These are phyloP conservation scores for Candida khao-thaluensis DNA, from an alignment of 805 yeast species.

Conservation along the genomic window DNA sequence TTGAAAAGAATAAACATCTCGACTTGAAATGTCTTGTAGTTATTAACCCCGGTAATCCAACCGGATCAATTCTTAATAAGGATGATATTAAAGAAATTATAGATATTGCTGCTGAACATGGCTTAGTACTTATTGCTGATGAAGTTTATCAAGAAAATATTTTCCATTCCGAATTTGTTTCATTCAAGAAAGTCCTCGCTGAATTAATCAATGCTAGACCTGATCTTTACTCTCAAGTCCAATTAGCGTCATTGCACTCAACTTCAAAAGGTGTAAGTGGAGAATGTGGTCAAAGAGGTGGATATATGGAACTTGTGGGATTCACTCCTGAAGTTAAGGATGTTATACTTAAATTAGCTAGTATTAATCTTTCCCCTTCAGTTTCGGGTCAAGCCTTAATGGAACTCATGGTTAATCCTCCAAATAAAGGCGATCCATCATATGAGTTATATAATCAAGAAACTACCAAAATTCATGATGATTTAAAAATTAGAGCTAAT, in stretches of 20 bases:
- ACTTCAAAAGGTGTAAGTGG: constrained; percentile 97
- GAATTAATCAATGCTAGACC: constrained; percentile 54
- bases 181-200: constrained; percentile 77
- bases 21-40: constrained; percentile 80
- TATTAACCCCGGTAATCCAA: constrained; percentile 98
- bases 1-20: constrained; percentile 55
- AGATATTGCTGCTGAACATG: constrained; percentile 77
- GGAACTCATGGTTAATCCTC: constrained; percentile 93
- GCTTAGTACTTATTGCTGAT: constrained; percentile 88
- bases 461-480: constrained; percentile 56
- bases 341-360: constrained; percentile 78
- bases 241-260: constrained; percentile 92
- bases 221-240: constrained; percentile 66
- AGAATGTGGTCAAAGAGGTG: constrained; percentile 99
- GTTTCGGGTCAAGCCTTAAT: constrained; percentile 93
- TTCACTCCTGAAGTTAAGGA: constrained; percentile 68
- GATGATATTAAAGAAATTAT: constrained; percentile 70
- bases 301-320: constrained; percentile 92
- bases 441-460: constrained; percentile 66
- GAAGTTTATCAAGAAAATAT: constrained; percentile 97
- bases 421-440: constrained; percentile 72
- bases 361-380: constrained; percentile 90
- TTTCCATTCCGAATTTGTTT: constrained; percentile 75
- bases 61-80: constrained; percentile 76
- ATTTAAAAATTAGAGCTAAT: constrained; percentile 62